Evolutionary conservation across 352 stramenopile genomes (phyloP), one percentile per base, ranked within the genome.

Genomic region (Peronospora destructor): DNA sequence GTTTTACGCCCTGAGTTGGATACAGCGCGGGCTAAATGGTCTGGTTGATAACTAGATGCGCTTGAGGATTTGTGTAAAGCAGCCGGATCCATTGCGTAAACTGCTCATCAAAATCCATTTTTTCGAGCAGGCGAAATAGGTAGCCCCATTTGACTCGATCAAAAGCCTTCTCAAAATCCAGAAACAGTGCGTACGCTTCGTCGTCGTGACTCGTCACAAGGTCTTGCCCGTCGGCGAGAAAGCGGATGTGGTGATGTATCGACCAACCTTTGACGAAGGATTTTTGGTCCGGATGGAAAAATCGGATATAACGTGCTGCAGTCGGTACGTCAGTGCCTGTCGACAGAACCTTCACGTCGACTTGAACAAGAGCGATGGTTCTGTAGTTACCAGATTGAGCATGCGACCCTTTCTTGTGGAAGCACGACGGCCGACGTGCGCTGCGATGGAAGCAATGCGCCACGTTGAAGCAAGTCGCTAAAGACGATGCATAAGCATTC

Each of bases 341-440:
- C 1, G 28, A 32, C 6, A 12, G 37, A 12, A 53, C 45, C 16
- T 45, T 19, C 14, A 48, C 23, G 35, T 48, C 26, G 14, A 54
- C 45, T 16, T 28, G 53, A 8, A 60, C 52, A 6, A 54, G 16
- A 0, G 39, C 11, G n/a, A 60, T 60, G 0, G 45, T 45, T 6
- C 30, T 21, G 19, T 30, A 54, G 10, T 54, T 60, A 0, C 23
- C 32, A 9, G 26, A 40, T 13, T 38, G 23, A 3, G 28, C n/a
- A 30, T 44, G 52, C 8, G 40, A 19, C n/a, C 28, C 36, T 13
- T 53, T 59, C 23, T 59, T 53, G 16, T 45, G 45, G 4, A 9
- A 58, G 23, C 5, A 32, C 10, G 1, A 32, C 28, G 0, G 6
- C 28, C 2, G 28, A 32, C 28, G 11, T 32, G 0, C 28, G 28